Evolutionary conservation across 441 rosid species (phyloP).

Genomic region (Arabidopsis hybrid): DNA sequence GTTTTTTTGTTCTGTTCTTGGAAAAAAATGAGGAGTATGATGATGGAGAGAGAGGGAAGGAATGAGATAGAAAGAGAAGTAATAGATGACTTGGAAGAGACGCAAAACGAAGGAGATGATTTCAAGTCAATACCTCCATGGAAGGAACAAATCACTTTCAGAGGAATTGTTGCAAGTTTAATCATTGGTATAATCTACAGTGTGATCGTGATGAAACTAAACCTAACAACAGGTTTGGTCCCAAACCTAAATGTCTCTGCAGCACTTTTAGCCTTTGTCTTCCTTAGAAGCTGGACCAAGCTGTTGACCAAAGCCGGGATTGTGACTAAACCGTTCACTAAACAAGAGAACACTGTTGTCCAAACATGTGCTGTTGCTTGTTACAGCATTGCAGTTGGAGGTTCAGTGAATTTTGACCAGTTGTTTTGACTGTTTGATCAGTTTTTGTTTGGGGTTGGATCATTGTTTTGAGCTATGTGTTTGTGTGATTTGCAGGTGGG

Average conservation of each 20-base stretch:
- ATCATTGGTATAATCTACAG: conserved; percentile 79
- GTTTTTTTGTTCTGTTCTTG: not conserved
- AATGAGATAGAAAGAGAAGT: conserved; percentile 53
- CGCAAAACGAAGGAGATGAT: conserved; percentile 51
- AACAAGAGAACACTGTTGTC: conserved; percentile 88
- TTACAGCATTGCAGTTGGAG: conserved; percentile 89
- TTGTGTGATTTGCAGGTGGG: conserved; percentile 67
- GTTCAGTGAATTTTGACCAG: conserved; percentile 33
- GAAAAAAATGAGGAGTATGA: conserved; percentile 39
- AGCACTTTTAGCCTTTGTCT: conserved; percentile 81
- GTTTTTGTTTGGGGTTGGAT: conserved; percentile 3
- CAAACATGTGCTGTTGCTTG: conserved; percentile 97
- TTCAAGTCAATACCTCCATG: conserved; percentile 68
- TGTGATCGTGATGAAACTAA: conserved; percentile 86
- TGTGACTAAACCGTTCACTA: conserved; percentile 68
- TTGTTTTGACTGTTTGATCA: not conserved
- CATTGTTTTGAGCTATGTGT: not conserved
- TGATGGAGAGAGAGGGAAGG: conserved; percentile 37
- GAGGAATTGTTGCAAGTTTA: conserved; percentile 79
- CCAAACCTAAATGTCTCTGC: conserved; percentile 96
- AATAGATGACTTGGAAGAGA: conserved; percentile 46
- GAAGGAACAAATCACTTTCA: conserved; percentile 72
- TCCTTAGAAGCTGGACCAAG: conserved; percentile 78
- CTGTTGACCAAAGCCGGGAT: conserved; percentile 72
- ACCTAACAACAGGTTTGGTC: conserved; percentile 86